Percentiles rank a stretch among this genome's conserved stretches.
phyloP scores from a whole-genome alignment of 805 yeast genomes.

The Isabelozyma heimii region DNA sequence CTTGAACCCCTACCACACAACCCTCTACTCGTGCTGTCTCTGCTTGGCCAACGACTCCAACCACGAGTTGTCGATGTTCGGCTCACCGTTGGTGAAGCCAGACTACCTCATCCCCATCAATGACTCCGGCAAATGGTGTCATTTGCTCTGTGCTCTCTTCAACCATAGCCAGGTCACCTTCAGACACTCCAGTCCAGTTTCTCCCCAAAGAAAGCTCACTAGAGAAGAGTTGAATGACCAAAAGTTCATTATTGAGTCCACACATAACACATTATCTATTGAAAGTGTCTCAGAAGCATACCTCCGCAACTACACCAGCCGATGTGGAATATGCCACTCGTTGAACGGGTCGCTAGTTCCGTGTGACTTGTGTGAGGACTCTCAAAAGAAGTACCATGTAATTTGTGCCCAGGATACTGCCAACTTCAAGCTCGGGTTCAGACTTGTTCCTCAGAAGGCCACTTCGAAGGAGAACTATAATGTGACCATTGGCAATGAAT shows the following conservation, averaged over 20 bases:
- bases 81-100: slow-evolving; percentile 42
- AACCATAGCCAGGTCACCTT: slow-evolving; percentile 37
- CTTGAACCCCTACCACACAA: slow-evolving; percentile 54
- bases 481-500: slow-evolving; percentile 18
- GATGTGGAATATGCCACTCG: slow-evolving; percentile 47
- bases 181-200: slow-evolving; percentile 42
- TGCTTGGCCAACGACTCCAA: slow-evolving; percentile 57
- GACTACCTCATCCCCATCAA: slow-evolving; percentile 70
- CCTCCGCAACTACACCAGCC: slow-evolving; percentile 21
- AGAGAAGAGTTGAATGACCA: slow-evolving; percentile 28
- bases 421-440: slow-evolving; percentile 54
- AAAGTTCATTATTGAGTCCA: slow-evolving; percentile 10
- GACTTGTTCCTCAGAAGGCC: slow-evolving; percentile 23
- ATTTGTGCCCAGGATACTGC: slow-evolving; percentile 57
- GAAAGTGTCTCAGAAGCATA: slow-evolving; percentile 26
- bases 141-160: slow-evolving; percentile 67
- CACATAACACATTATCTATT: slow-evolving; percentile 17
- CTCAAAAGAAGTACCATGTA: slow-evolving; percentile 36
- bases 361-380: slow-evolving; percentile 45
- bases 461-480: slow-evolving; percentile 16
- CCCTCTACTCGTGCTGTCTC: slow-evolving; percentile 61
- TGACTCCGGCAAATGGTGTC: slow-evolving; percentile 70
- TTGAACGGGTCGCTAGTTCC: slow-evolving; percentile 48
- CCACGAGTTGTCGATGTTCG: slow-evolving; percentile 43
- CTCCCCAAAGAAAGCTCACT: slow-evolving; percentile 1